Evolutionary conservation across 2,329 filamentous ascomycete genomes (phyloP).

Genomic region (Septoria petroselini): DNA sequence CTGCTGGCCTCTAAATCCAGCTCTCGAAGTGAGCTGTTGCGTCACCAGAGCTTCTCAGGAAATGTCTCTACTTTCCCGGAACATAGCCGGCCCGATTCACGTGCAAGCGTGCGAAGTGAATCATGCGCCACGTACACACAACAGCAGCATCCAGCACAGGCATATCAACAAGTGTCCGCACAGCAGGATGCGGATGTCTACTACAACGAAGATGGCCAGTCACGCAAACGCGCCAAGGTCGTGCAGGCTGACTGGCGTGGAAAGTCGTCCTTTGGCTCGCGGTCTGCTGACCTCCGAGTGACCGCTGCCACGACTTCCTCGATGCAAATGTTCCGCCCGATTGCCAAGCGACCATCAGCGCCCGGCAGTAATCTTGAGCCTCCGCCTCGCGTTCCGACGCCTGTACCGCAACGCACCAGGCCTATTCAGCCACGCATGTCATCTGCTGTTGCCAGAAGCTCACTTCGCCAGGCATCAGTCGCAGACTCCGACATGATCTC

Average conservation of each 20-base stretch:
- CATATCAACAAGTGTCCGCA: slow-evolving; percentile 20
- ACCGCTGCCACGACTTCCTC: slow-evolving; percentile 87
- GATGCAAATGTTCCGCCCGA: slow-evolving; percentile 76
- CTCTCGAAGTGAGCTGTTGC: slow-evolving; percentile 32
- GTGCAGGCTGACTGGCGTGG: slow-evolving; percentile 70
- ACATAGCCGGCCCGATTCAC: slow-evolving; percentile 36
- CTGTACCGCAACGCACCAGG: slow-evolving; percentile 57
- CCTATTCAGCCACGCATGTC: slow-evolving; percentile 33
- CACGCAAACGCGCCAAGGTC: slow-evolving; percentile 76
- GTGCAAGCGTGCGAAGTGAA: slow-evolving; percentile 38
- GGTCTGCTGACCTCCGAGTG: slow-evolving; percentile 71
- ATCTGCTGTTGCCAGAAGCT: slow-evolving; percentile 31
- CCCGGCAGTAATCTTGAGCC: slow-evolving; percentile 62
- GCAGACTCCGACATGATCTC: slow-evolving; percentile 35
- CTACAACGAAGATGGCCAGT: slow-evolving; percentile 52
- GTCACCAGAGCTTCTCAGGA: slow-evolving; percentile 37
- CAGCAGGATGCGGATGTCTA: slow-evolving; percentile 29
- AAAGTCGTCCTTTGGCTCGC: slow-evolving; percentile 65
- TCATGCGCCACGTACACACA: slow-evolving; percentile 26
- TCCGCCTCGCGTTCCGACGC: slow-evolving; percentile 72
- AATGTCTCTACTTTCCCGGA: slow-evolving; percentile 30
- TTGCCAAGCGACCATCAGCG: slow-evolving; percentile 52
- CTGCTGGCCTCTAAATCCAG: slow-evolving; percentile 43
- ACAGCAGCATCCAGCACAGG: slow-evolving; percentile 27
- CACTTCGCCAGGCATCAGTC: slow-evolving; percentile 34